phyloP scores from a whole-genome alignment of 2,329 filamentous ascomycete genomes.

The Daldinia eschscholtzii region DNA sequence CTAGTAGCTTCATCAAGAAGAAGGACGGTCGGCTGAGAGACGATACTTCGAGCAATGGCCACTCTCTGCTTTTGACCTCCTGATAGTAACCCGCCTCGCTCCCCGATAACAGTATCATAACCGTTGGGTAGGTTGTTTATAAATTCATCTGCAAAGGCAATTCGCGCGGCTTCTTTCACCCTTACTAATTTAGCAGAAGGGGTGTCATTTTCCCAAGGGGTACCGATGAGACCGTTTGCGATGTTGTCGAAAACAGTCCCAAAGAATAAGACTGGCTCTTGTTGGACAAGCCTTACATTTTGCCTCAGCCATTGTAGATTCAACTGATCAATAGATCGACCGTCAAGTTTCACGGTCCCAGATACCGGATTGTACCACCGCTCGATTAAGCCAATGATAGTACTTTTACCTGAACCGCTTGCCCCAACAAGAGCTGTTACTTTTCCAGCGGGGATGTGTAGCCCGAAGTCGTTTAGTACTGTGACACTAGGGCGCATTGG shows the following conservation, averaged over 20 bases:
- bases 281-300: constrained; percentile 46
- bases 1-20: constrained; percentile 83
- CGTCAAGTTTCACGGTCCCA: constrained; percentile 83
- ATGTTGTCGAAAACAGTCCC: constrained; percentile 72
- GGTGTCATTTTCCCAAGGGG: constrained; percentile 62
- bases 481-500: constrained; percentile 58
- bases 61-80: constrained; percentile 94
- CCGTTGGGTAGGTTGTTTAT: constrained; percentile 69
- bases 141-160: constrained; percentile 74
- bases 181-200: constrained; percentile 58
- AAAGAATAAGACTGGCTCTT: constrained; percentile 75
- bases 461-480: constrained; percentile 58
- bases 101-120: constrained; percentile 76
- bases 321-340: constrained; percentile 79
- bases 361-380: constrained; percentile 89
- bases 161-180: not conserved
- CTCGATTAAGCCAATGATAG: constrained; percentile 89
- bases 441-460: constrained; percentile 60
- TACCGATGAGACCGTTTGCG: constrained; percentile 65
- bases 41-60: constrained; percentile 87
- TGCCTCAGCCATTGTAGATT: constrained; percentile 88
- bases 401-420: constrained; percentile 58
- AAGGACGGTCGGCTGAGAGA: constrained; percentile 69
- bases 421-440: constrained; percentile 56
- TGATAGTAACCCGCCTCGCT: constrained; percentile 82